Evolutionary conservation across 805 yeast species (phyloP).

Genomic region (Sugiyamaella marilandica): DNA sequence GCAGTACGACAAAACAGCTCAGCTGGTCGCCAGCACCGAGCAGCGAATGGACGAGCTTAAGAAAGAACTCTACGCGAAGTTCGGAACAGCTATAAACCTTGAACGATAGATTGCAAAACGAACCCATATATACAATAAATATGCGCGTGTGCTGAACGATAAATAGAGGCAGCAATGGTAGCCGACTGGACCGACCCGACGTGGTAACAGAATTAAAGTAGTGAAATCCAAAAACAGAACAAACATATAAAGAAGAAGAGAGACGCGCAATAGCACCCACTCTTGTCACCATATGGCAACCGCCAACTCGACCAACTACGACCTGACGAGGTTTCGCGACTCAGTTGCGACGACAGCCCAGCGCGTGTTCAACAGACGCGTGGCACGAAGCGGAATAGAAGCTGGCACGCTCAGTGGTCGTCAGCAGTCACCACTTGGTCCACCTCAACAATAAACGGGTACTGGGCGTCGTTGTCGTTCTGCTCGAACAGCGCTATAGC

Average conservation of each 20-base stretch:
- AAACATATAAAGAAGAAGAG: background rate
- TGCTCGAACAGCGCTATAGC: slow-evolving; percentile 22
- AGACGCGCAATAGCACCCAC: background rate
- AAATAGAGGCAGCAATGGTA: background rate
- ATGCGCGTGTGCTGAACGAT: background rate
- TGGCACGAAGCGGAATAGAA: too few relatives aligned
- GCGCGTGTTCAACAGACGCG: background rate
- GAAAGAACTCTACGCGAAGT: slow-evolving; percentile 73
- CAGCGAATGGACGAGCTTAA: slow-evolving; percentile 58
- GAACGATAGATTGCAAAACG: slow-evolving; percentile 37
- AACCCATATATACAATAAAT: background rate
- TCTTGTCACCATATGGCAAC: too few relatives aligned
- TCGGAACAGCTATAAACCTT: slow-evolving; percentile 82
- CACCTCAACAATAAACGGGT: slow-evolving; percentile 43
- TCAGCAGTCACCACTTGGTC: slow-evolving; percentile 37
- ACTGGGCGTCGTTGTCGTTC: slow-evolving; percentile 25
- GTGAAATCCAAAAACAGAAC: background rate
- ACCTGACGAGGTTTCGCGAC: too few relatives aligned
- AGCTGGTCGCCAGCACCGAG: slow-evolving; percentile 48
- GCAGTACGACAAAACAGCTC: slow-evolving; percentile 44
- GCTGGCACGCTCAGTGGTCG: slow-evolving; percentile 1
- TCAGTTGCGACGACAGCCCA: background rate
- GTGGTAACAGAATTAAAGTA: background rate
- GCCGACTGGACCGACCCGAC: too few relatives aligned
- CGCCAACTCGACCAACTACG: background rate